Evolutionary conservation across 495 filamentous ascomycete genomes (phyloP).

Genomic region (Penicillium bovifimosum): DNA sequence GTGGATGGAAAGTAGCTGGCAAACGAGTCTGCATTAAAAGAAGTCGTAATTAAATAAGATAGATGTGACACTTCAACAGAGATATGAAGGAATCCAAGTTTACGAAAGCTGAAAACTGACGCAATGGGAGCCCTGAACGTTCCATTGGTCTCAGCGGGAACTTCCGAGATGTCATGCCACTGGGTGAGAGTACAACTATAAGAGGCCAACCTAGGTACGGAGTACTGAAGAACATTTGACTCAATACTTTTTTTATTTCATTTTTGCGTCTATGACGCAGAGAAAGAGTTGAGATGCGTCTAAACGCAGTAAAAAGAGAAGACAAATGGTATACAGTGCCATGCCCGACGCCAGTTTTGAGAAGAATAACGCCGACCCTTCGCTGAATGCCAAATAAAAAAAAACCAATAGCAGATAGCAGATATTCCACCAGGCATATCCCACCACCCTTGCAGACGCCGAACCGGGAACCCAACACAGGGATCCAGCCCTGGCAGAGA

Average conservation of each 20-base stretch:
- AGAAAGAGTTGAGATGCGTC: conserved; percentile 36
- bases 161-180: conserved; percentile 9
- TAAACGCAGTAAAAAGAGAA: conserved; percentile 24
- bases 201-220: no score
- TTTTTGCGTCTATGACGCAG: conserved; percentile 17
- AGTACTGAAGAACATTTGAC: conserved; percentile 1
- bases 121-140: neutral
- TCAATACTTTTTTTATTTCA: conserved; percentile 27
- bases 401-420: conserved; percentile 17
- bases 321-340: conserved; percentile 33
- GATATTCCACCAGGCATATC: conserved; percentile 20
- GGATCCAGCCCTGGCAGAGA: conserved; percentile 39
- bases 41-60: neutral
- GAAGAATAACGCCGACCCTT: conserved; percentile 25
- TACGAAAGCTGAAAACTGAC: neutral
- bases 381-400: conserved; percentile 34
- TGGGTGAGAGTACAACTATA: no score
- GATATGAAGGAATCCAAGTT: neutral
- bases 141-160: neutral
- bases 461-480: conserved; percentile 27
- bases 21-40: neutral
- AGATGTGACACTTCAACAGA: no score
- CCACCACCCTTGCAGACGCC: conserved; percentile 30
- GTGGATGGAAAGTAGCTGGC: neutral
- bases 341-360: conserved; percentile 19